phyloP scores from a whole-genome alignment of 1,284 basidiomycete species.

The Naganishia sp. region DNA sequence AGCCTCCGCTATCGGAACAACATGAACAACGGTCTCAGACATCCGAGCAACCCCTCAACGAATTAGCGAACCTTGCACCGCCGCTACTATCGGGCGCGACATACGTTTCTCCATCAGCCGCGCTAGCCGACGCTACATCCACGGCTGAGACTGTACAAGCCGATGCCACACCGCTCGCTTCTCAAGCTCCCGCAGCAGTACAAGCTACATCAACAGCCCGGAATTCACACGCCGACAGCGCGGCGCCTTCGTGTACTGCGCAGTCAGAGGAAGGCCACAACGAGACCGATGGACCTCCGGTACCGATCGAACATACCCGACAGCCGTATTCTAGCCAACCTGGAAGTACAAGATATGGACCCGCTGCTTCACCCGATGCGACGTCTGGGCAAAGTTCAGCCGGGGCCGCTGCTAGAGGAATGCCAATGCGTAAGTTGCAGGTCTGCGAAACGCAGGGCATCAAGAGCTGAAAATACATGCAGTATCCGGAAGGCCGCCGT shows the following conservation, averaged over 20 bases:
- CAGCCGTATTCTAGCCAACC: slow-evolving; percentile 18
- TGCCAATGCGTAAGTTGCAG: slow-evolving; percentile 45
- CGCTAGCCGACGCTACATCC: neutral
- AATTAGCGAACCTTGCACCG: too few species aligned
- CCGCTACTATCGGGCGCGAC: too few species aligned
- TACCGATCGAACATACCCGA: slow-evolving; percentile 15
- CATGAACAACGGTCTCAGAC: neutral
- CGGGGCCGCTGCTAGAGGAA: slow-evolving; percentile 25
- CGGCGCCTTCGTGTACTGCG: too few species aligned
- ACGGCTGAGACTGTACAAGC: neutral
- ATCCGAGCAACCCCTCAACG: too few species aligned
- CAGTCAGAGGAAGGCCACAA: neutral
- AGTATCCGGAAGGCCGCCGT: slow-evolving; percentile 53
- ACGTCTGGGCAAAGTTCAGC: neutral
- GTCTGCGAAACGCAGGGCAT: slow-evolving; percentile 8
- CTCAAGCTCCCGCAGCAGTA: neutral
- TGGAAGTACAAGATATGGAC: neutral
- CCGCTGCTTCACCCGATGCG: neutral
- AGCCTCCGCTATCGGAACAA: too few species aligned
- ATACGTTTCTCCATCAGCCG: too few species aligned
- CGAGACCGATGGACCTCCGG: neutral
- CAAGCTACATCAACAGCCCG: neutral
- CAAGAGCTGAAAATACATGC: neutral
- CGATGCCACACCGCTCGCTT: neutral
- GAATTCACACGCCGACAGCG: too few species aligned